Base-by-base conservation (phyloP, 108 stramenopile species). In the Pseudonitzschia pungens region DNA sequence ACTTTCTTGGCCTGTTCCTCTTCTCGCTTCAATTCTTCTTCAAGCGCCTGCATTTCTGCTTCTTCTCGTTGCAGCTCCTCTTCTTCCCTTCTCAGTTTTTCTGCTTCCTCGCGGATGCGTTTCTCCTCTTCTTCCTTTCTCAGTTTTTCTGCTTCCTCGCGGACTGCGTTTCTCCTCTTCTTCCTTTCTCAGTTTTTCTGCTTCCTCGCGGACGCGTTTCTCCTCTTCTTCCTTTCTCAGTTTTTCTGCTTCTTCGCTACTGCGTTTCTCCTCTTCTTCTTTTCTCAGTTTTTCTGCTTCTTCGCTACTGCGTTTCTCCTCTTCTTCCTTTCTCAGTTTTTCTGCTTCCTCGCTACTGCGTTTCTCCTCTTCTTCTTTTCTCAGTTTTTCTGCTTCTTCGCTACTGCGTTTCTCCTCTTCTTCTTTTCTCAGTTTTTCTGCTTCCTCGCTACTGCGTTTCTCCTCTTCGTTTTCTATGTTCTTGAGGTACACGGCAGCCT, bases 1-100 rank as follows among this genome's bases (percentile, higher is more conserved):
- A 36, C 36, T 36, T 6, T 44, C 45, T 52, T 31, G 31, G 63
- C 77, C 62, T 71, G 43, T 29, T 71, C 77, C 66, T 77, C 70
- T 6, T 56, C 65, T 28, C 43, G 56, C 26, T 57, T 41, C 55
- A 71, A 41, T 50, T 77, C 70, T 48, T 65, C 56, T 71, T 77
- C 77, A 2, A 77, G 28, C 18, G 68, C 68, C 52, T 29, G 16
- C 65, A 71, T 62, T 27, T 71, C 77, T 31, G 50, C 70, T 33
- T 77, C 70, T 50, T 71, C 77, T 55, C 54, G 54, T 12, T 20
- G 54, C 2, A 55, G 54, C 26, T 11, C 54, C 43, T 77, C 77
- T 71, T 77, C 60, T 51, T 57, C 60, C 32, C 26, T 16, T 55
- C 40, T 43, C 28, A 53, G 29, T 40, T 60, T 68, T 57, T 69